Conservation (phyloP, 768 basidiomycete species). For the Russula emetica region DNA sequence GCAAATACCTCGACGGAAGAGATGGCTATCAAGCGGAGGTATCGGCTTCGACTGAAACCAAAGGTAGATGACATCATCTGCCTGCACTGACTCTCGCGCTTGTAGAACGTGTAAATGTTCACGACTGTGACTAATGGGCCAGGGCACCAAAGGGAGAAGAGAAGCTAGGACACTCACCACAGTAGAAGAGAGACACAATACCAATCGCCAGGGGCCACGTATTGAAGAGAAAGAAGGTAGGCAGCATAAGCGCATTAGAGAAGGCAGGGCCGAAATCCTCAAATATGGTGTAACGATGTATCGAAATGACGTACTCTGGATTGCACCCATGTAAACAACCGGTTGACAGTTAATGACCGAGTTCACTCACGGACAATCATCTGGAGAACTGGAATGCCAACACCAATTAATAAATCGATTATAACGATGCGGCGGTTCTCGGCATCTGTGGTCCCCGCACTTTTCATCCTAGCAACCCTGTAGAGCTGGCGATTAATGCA, state of each 20-base stretch:
- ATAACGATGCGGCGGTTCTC: no score
- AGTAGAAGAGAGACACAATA: constrained; percentile 36
- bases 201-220: constrained; percentile 30
- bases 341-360: not conserved
- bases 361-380: not conserved
- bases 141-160: not conserved
- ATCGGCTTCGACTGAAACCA: constrained; percentile 35
- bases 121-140: constrained; percentile 25
- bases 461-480: no score
- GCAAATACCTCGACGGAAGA: not conserved
- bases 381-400: no score
- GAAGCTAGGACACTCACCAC: constrained; percentile 32
- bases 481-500: no score
- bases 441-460: no score
- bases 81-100: no score
- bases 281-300: not conserved
- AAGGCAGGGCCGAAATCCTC: constrained; percentile 46
- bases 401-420: no score
- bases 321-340: not conserved
- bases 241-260: constrained; percentile 34
- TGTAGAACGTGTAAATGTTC: no score
- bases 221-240: constrained; percentile 33
- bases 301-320: no score
- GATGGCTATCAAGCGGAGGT: not conserved
- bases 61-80: no score